Base-by-base conservation (phyloP, 2,329 filamentous ascomycete genomes). In the Atkinsonella hypoxylon region DNA sequence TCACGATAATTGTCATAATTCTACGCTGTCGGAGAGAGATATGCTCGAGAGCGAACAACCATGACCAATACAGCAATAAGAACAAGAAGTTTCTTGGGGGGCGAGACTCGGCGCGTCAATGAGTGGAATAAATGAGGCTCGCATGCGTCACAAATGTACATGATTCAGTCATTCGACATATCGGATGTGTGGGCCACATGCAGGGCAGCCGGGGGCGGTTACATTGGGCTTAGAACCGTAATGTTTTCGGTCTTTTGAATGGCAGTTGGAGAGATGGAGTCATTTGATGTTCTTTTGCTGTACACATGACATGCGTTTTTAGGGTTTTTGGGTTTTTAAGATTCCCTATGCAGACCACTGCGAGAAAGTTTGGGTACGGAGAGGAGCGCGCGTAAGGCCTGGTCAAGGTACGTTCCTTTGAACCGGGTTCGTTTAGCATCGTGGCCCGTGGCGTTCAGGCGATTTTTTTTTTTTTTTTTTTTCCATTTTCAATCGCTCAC, bases 341-440 rank as follows among this genome's bases (percentile, higher is more conserved):
- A 38, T 38, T 38, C 8, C 7, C 18, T 18, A 18, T 41, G 9
- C 39, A 39, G 39, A 41, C 9, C n/a, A 20, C 10, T 17, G 39
- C 18, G 39, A 41, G 39, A 41, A 41, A 34, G 39, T 12, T 18
- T 20, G 39, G 39, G 39, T 12, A 11, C 39, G 18, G 15, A 12
- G 13, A 41, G 30, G 20, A 18, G 36, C 2, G 42, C 15, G 26
- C 11, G 18, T 12, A n/a, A 48, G 46, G 40, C 22, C 46, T 40
- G 45, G 10, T 38, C 45, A 55, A 53, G 15, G 31, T 40, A 50
- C 40, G 32, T 34, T 22, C 20, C 32, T 49, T 46, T 51, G 48
- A 20, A 40, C 20, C 7, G 47, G 20, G 20, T 5, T 38, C 57
- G 56, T 51, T 51, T 51, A 58, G 58, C 52, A 57, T 62, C 59